Percentiles rank a stretch among this genome's conserved stretches.
Evolutionary conservation across 2,329 filamentous ascomycete genomes (phyloP).

Genomic region (Pseudonectria foliicola): DNA sequence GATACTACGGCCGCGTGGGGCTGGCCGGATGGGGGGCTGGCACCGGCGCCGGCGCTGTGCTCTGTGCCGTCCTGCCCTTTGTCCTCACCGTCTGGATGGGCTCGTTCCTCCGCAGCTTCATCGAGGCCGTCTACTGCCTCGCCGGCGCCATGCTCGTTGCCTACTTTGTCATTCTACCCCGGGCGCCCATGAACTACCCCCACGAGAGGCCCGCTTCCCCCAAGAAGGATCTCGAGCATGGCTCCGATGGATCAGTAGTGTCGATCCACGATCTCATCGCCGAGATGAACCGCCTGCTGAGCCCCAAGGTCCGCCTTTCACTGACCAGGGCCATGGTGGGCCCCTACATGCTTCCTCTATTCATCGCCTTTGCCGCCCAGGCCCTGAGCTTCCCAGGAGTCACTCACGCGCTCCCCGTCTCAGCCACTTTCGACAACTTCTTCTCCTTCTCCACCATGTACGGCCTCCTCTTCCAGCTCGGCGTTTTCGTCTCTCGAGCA

Average conservation of each 20-base stretch:
- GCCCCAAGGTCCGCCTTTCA: constrained; percentile 10
- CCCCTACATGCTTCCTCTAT: constrained; percentile 22
- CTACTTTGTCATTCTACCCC: constrained; percentile 23
- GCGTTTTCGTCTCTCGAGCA: constrained; percentile 19
- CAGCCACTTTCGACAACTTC: constrained; percentile 17
- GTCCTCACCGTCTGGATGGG: constrained; percentile 21
- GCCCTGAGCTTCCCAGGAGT: constrained; percentile 22
- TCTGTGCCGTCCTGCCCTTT: constrained; percentile 24
- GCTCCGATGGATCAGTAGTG: constrained; percentile 23
- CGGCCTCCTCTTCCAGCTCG: constrained; percentile 22
- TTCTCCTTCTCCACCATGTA: constrained; percentile 23
- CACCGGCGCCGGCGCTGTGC: constrained; percentile 22
- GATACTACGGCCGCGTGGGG: constrained; percentile 22
- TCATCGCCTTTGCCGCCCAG: constrained; percentile 16
- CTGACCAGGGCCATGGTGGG: constrained; percentile 9
- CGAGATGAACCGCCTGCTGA: constrained; percentile 9
- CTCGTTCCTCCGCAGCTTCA: constrained; percentile 20
- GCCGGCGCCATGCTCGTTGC: constrained; percentile 20
- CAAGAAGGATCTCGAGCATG: constrained; percentile 13
- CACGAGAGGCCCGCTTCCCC: constrained; percentile 2
- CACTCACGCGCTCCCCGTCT: constrained; percentile 19
- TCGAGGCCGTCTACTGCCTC: constrained; percentile 21
- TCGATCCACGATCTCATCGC: constrained; percentile 31
- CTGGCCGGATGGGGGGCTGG: constrained; percentile 30
- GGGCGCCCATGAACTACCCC: constrained; percentile 16